A percentile compares a stretch with the other conserved stretches of the same genome.
These are phyloP conservation scores for Fusarium napiforme DNA, from an alignment of 2,329 filamentous ascomycete genomes.

Conservation along the genomic window DNA sequence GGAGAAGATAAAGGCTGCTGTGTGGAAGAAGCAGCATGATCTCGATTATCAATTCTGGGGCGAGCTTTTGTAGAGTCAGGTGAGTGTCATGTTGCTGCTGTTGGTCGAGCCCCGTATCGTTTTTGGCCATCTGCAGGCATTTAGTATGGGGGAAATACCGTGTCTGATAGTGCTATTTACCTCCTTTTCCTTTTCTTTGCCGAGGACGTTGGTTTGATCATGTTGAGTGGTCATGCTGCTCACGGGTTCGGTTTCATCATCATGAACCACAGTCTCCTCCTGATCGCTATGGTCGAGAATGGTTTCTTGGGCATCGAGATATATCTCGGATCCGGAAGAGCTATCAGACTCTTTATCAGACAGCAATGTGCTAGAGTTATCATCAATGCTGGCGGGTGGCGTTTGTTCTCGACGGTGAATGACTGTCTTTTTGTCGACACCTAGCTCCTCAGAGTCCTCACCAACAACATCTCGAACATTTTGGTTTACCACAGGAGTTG, in stretches of 20 bases:
- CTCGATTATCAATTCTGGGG: conserved; percentile 4
- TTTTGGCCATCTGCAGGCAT: not conserved
- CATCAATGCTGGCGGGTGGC: not conserved
- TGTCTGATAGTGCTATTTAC: too few species aligned
- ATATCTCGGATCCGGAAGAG: not conserved
- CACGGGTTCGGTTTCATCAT: not conserved
- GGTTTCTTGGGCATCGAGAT: not conserved
- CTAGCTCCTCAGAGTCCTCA: not conserved
- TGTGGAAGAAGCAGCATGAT: conserved; percentile 11
- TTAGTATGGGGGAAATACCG: not conserved
- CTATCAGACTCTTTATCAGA: not conserved
- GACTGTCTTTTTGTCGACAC: not conserved
- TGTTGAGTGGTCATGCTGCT: not conserved
- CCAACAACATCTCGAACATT: not conserved
- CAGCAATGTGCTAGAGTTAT: too few species aligned
- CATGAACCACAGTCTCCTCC: not conserved
- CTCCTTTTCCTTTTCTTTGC: not conserved
- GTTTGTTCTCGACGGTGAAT: not conserved
- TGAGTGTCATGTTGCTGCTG: not conserved
- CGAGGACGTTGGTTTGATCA: not conserved
- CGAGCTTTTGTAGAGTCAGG: not conserved
- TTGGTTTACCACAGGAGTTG: not conserved
- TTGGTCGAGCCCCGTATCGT: not conserved
- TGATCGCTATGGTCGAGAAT: not conserved
- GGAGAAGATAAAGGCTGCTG: not conserved